Conservation (phyloP, 148 eudicot species). For the Dianthus caryophyllus region DNA sequence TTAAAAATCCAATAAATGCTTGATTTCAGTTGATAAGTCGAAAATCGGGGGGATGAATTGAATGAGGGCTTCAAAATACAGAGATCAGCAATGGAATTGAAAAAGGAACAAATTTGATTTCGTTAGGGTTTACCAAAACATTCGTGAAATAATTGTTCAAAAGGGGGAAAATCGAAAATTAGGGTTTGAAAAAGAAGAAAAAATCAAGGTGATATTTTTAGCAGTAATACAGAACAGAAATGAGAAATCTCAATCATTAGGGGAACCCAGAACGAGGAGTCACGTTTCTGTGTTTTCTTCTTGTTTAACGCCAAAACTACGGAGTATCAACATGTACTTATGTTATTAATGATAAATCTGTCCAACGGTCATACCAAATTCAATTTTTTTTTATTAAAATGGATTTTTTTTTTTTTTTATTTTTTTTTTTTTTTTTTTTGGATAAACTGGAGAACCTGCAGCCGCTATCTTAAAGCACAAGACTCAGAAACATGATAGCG, state of each 20-base stretch:
- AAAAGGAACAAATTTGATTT: not conserved
- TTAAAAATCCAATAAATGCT: not conserved
- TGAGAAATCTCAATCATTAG: no score
- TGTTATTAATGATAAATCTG: no score
- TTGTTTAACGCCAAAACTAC: no score
- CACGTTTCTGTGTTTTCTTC: not conserved
- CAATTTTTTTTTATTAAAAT: no score
- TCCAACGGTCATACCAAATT: no score
- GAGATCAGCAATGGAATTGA: not conserved
- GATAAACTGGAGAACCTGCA: no score
- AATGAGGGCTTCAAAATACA: not conserved
- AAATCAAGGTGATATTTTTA: not conserved
- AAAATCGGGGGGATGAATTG: not conserved
- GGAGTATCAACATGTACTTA: no score
- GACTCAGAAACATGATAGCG: no score
- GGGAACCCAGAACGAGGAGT: not conserved
- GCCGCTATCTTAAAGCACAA: no score
- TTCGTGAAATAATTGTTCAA: not conserved
- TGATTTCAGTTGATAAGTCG: not conserved
- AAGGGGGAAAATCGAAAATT: not conserved
- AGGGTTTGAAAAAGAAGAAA: not conserved
- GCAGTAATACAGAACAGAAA: no score
- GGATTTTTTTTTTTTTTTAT: no score
- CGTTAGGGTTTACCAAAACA: not conserved
- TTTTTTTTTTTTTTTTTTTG: no score